Evolutionary conservation across 371 early-diverging fungal species (phyloP), one percentile per base, ranked within the genome.

Genomic region (Polyrhizophydium stewartii): DNA sequence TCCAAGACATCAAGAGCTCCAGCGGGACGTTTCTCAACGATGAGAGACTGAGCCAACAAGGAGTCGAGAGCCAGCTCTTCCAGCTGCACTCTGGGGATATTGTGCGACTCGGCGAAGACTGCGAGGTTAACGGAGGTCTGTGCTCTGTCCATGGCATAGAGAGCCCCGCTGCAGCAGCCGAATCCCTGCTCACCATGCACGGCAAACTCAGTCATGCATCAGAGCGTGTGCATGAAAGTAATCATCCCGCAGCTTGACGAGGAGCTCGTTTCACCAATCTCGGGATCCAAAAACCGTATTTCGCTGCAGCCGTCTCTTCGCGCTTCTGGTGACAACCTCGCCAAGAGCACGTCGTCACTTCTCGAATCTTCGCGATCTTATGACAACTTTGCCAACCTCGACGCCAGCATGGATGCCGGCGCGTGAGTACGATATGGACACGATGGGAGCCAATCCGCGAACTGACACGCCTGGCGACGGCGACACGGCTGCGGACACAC

Each of bases 21-120:
- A 71, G 70, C 51, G 78, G 78, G 1, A 77, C 78, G 16, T 77
- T 75, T 56, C 35, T 77, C 22, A 77, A 77, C 52, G 66, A 51
- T 1, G 38, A 63, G 32, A 62, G 78, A 17, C 51, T 77, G 32
- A 64, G 65, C 25, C 64, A 68, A 24, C 75, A 71, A 56, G 73
- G 70, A 17, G n/a, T 28, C 5, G 71, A 70, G 49, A 68, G 68
- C 57, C 46, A 24, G n/a, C 28, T 24, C 21, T 28, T 63, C 5
- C 64, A 75, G 56, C 12, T 78, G 24, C 37, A 61, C 22, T 61
- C 70, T 19, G 74, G 76, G 6, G 78, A 75, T 53, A 55, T 67
- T 0, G 63, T 78, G 31, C 43, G 57, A n/a, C 55, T 78, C 47
- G 78, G 78, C 19, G 76, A 78, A 50, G 78, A 78, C 57, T 78